phyloP scores from a whole-genome alignment of 169 alveolate genomes.

The Plasmodium ovale region DNA sequence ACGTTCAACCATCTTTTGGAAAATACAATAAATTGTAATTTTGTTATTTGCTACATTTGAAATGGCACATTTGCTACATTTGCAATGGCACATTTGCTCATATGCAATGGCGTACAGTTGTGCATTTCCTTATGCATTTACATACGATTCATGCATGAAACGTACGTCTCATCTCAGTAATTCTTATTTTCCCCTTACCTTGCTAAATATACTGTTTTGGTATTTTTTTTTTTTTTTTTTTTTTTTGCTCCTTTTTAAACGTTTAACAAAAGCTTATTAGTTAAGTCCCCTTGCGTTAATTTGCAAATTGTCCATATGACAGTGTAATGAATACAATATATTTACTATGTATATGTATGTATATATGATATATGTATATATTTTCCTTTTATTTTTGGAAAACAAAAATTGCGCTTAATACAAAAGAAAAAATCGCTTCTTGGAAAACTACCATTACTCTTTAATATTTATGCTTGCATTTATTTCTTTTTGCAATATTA shows the following conservation, averaged over 20 bases:
- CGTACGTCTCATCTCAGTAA: neutral
- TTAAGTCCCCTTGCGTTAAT: too few relatives aligned
- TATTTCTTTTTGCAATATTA: neutral
- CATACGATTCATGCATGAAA: neutral
- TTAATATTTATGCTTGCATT: too few relatives aligned
- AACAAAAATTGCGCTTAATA: too few relatives aligned
- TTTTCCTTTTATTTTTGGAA: too few relatives aligned
- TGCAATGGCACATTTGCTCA: too few relatives aligned
- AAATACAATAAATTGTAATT: neutral
- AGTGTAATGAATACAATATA: too few relatives aligned
- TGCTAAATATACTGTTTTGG: constrained; percentile 1
- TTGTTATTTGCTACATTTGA: neutral
- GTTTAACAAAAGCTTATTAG: constrained; percentile 13
- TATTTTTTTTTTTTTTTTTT: too few relatives aligned
- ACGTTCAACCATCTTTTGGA: neutral
- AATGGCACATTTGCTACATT: neutral
- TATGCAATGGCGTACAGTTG: neutral
- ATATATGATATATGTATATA: too few relatives aligned
- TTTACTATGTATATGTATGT: neutral
- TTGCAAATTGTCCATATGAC: too few relatives aligned
- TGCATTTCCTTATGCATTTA: neutral
- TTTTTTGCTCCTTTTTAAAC: constrained; percentile 15
- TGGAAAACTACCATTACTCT: too few relatives aligned
- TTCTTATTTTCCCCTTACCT: constrained; percentile 3
- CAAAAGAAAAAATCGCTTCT: too few relatives aligned